Base-by-base conservation (phyloP, 2,329 filamentous ascomycete species). In the Pseudogymnoascus sp. region DNA sequence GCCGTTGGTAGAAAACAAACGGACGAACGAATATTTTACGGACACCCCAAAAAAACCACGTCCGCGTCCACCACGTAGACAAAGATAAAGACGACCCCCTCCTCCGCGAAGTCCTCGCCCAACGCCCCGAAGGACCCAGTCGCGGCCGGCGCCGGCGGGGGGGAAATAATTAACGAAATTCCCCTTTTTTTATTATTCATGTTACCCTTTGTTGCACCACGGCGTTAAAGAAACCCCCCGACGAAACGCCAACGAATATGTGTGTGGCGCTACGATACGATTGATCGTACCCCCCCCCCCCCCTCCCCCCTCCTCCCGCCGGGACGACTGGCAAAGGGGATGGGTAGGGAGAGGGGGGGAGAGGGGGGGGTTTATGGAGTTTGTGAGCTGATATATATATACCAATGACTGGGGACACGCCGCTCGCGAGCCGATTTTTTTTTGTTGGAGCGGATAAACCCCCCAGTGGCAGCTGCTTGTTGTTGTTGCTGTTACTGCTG, bases 51-150 rank as follows among this genome's bases (percentile, higher is more conserved):
- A 3, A 2, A 1, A 96, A 92, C 74, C 94, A 99, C 75, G 94
- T 97, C 35, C 85, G 91, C 62, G 91, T 94, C 44, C 93, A 97
- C 73, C 94, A 97, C 73, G 79, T 87, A 40, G 92, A 97, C 71
- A 94, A 91, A 74, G 87, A 90, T 73, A 93, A 92, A 74, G 92
- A 97, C 69, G 93, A 97, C 70, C 85, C 89, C 0, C 76, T 81
- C 62, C 78, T 99, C 42, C 84, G 92, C 61, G 88, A 93, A 59
- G 93, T 97, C 1, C 84, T 97, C 38, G 83, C 91, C 1, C 92
- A 96, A 73, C 82, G 94, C 61, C 86, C 90, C 2, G 90, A 96
- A 74, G 92, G 92, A 33, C 89, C 89, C 5, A 90, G 84, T 72
- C 86, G 92, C 67, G 91, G 92, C 33, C 82, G 92, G 66, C 82